Conservation (phyloP, 306 rosid species). For the Arachis hypogaea region DNA sequence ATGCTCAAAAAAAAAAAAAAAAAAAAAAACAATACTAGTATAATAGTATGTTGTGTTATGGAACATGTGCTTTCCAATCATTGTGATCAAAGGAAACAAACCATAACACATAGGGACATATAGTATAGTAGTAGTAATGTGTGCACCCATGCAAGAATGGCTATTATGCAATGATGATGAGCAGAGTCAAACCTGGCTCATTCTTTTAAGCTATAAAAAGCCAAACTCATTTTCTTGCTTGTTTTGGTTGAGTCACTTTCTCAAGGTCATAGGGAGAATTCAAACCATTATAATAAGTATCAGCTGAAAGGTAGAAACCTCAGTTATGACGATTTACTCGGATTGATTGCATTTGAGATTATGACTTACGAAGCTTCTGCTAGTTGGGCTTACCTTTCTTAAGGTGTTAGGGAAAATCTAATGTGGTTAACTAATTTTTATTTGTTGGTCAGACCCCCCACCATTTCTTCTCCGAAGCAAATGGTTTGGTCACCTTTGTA, state of each 20-base stretch:
- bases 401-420: constrained; percentile 11
- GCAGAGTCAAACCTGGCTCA: constrained; percentile 9
- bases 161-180: constrained; percentile 12
- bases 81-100: constrained; percentile 19
- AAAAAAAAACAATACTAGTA: neutral
- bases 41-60: neutral
- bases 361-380: constrained; percentile 10
- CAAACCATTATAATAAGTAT: constrained; percentile 7
- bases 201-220: constrained; percentile 9
- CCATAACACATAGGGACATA: constrained; percentile 19
- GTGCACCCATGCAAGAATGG: neutral
- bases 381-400: constrained; percentile 20
- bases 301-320: constrained; percentile 13
- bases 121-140: neutral
- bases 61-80: constrained; percentile 11
- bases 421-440: constrained; percentile 17
- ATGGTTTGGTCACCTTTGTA: constrained; percentile 23
- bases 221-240: constrained; percentile 14
- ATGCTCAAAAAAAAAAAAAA: neutral
- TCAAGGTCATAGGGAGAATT: constrained; percentile 23
- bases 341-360: constrained; percentile 19
- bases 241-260: constrained; percentile 21
- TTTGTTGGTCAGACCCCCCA: neutral
- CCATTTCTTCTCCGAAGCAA: neutral
- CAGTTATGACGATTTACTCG: neutral